Conservation (phyloP, 73 alveolate species). For the Vitrella brassicaformis region DNA sequence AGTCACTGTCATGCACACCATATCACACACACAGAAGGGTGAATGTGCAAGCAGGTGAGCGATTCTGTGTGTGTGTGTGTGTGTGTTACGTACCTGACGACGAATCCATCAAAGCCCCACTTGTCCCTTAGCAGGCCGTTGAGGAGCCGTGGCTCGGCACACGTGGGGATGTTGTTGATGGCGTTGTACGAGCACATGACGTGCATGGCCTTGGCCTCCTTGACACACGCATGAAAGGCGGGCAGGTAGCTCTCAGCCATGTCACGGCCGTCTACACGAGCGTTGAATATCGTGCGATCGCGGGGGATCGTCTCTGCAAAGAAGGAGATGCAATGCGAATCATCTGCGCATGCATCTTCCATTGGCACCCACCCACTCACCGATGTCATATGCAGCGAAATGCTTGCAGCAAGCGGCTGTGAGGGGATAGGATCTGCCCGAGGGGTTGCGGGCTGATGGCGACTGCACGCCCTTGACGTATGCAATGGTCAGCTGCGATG, state of each 20-base stretch:
- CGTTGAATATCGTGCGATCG: background rate
- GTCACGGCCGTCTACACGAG: background rate
- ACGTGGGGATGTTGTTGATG: background rate
- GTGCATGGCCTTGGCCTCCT: background rate
- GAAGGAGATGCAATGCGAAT: too few relatives aligned
- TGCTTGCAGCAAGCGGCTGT: too few relatives aligned
- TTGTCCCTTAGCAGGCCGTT: conserved; percentile 11
- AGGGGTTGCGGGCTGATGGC: too few relatives aligned
- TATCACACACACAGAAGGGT: too few relatives aligned
- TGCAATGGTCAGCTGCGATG: background rate
- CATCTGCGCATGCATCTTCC: too few relatives aligned
- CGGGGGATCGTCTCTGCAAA: background rate
- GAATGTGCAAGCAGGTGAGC: too few relatives aligned
- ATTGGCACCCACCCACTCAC: too few relatives aligned
- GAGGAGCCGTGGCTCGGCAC: background rate
- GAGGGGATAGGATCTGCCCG: too few relatives aligned
- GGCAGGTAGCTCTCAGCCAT: background rate
- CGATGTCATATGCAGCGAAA: too few relatives aligned
- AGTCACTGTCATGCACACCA: too few relatives aligned
- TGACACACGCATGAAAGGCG: background rate
- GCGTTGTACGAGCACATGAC: background rate
- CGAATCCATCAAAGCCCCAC: conserved; percentile 26
- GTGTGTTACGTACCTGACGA: too few relatives aligned
- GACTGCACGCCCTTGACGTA: background rate
- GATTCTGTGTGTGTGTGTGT: too few relatives aligned